Evolutionary conservation across 2,329 filamentous ascomycete genomes (phyloP).

Genomic region (Mycosphaerella arachidis): DNA sequence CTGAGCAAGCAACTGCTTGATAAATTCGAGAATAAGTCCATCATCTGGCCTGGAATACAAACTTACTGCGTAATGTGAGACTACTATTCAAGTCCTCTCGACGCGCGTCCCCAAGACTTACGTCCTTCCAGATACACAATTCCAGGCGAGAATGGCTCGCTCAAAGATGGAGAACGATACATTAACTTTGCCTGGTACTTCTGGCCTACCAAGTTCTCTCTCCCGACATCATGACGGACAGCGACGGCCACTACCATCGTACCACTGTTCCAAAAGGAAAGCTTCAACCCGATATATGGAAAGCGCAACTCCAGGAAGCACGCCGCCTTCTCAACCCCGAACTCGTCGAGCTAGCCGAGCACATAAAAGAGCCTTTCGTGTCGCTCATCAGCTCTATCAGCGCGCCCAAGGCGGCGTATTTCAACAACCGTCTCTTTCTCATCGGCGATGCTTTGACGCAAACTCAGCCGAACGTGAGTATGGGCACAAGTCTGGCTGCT

Average conservation of each 20-base stretch:
- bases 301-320: slow-evolving; percentile 21
- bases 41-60: slow-evolving; percentile 11
- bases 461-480: slow-evolving; percentile 27
- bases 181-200: slow-evolving; percentile 32
- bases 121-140: slow-evolving; percentile 23
- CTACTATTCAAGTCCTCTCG: not conserved
- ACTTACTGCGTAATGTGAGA: slow-evolving; percentile 19
- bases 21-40: slow-evolving; percentile 8
- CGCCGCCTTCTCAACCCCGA: slow-evolving; percentile 19
- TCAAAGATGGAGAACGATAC: slow-evolving; percentile 21
- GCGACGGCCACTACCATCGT: slow-evolving; percentile 24
- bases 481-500: slow-evolving; percentile 29
- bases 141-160: slow-evolving; percentile 26
- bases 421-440: slow-evolving; percentile 27
- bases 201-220: slow-evolving; percentile 14
- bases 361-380: slow-evolving; percentile 29
- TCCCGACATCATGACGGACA: slow-evolving; percentile 30
- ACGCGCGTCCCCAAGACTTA: not conserved
- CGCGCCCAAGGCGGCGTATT: slow-evolving; percentile 21
- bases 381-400: slow-evolving; percentile 26
- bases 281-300: slow-evolving; percentile 28
- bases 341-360: slow-evolving; percentile 24
- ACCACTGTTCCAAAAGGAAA: slow-evolving; percentile 29
- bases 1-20: slow-evolving; percentile 9
- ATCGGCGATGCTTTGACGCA: slow-evolving; percentile 30